Evolutionary conservation across 495 filamentous ascomycete species (phyloP), one percentile per base, ranked within the genome.

Genomic region (Neurospora sp.): DNA sequence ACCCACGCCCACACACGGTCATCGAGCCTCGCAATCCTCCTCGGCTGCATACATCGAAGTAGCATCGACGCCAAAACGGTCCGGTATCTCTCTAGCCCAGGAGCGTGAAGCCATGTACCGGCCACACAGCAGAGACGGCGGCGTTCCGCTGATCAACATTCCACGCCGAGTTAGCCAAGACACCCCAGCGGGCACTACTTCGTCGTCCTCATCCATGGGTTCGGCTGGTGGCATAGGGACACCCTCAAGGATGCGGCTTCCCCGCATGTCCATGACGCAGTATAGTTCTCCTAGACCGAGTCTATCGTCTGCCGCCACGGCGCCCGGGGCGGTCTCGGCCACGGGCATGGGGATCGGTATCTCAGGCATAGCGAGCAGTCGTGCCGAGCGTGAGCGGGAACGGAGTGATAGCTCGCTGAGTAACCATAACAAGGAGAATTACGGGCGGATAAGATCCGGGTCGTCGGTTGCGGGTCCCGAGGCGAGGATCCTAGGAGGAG

Each of bases 1-100:
- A 23, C 83, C 83, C 16, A 88, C 86, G 1, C 87, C 87, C 0
- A 87, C 85, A 35, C 82, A 86, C 59, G 77, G 78, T 20, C 79
- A 84, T 73, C 82, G 81, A 14, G 76, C 77, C 10, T 76, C 80
- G 1, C 81, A 83, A 59, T 82, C 82, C 4, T 74, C 77, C 0
- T 77, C 76, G 14, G 71, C 76, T 1, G 78, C 84, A 0, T 85
- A 81, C 48, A 83, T 86, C 62, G 85, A 87, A 71, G 79, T 86
- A 5, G 83, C 84, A 16, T 75, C 84, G 0, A 86, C 83, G 35
- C 83, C 85, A 1, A 83, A 81, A 69, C 82, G 84, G 3, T 82
- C 84, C 9, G 81, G 73, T 14, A 74, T 82, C 20, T 79, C 79
- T 16, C 72, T 83, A 2, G 74, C 81, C 9, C 79, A 84, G 46